These are phyloP conservation scores for Bryoerythrophyllum caledonicum DNA, from an alignment of 225 moss, liverwort and hornwort genomes.

Conservation along the genomic window DNA sequence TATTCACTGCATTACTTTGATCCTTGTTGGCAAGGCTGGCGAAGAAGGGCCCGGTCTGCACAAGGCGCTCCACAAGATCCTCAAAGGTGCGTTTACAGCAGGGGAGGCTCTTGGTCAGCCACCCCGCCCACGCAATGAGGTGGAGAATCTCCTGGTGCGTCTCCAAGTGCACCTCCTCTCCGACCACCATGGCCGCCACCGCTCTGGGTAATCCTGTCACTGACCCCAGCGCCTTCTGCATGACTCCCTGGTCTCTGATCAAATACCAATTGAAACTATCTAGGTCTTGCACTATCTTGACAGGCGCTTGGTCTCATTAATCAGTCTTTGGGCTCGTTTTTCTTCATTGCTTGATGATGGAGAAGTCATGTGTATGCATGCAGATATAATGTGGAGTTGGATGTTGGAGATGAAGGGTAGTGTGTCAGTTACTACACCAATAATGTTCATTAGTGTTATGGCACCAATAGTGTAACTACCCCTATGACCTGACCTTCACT, in stretches of 20 bases:
- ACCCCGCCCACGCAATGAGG: constrained; percentile 36
- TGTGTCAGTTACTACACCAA: neutral
- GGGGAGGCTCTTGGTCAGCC: constrained; percentile 25
- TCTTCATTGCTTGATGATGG: neutral
- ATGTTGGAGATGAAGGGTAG: neutral
- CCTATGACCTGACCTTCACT: too few species aligned
- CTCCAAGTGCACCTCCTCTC: constrained; percentile 1
- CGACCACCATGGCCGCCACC: neutral
- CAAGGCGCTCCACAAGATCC: constrained; percentile 41
- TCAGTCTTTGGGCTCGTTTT: too few species aligned
- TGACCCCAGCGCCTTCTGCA: constrained; percentile 8
- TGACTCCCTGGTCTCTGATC: neutral
- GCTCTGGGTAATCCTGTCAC: neutral
- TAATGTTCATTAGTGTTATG: too few species aligned
- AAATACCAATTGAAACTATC: neutral
- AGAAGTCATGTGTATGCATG: neutral
- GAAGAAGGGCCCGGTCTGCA: constrained; percentile 49
- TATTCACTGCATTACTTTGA: constrained; percentile 9
- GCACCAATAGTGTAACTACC: too few species aligned
- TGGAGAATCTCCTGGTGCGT: constrained; percentile 38
- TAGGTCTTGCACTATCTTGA: too few species aligned
- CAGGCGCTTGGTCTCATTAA: too few species aligned
- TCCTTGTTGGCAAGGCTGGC: constrained; percentile 32
- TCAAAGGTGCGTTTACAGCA: constrained; percentile 47
- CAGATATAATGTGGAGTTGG: neutral